Evolutionary conservation across 2,329 filamentous ascomycete species (phyloP), one percentile per base, ranked within the genome.

Genomic region (Ascochyta lentis): DNA sequence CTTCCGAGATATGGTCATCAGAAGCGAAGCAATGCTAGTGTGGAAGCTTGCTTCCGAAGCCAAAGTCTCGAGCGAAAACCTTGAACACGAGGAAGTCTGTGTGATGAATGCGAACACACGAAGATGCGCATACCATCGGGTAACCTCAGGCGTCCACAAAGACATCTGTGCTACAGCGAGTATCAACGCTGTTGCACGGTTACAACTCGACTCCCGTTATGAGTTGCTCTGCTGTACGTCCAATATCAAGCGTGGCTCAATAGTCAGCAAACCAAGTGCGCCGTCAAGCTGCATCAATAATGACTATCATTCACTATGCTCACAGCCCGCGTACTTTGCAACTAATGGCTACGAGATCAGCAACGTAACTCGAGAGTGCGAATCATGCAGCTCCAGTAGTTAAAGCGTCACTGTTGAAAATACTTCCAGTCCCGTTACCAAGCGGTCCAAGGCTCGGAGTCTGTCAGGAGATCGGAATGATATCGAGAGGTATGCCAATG

Each of bases 401-500:
- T 64, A 67, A 37, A 68, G 67, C 54, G 66, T 63, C 19, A 65
- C 61, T 19, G 58, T 63, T 33, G 39, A 65, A 3, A 62, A 60
- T 35, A 58, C 59, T 5, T 60, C 60, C 12, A 29, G 41, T 19
- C 56, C 56, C 10, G 61, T 61, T 35, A 56, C 65, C 33, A 56
- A 31, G 15, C 68, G 63, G 65, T 46, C 44, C 38, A 61, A 57
- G 3, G 57, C 34, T 13, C 68, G 67, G 64, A 47, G 42, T 22
- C 67, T 61, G 64, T 24, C 39, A 9, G 63, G 67, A 16, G 65
- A 54, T 22, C 49, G 64, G 26, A 56, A 68, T 52, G 68, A 66
- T 37, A 63, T 69, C 41, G 65, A 68, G 55, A 64, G 60, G 42
- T 70, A 68, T 42, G 60, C 59, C 33, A 63, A 67, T 49, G 55